Base-by-base conservation (phyloP, 192 early-diverging fungal species). In the Linnemannia exigua region DNA sequence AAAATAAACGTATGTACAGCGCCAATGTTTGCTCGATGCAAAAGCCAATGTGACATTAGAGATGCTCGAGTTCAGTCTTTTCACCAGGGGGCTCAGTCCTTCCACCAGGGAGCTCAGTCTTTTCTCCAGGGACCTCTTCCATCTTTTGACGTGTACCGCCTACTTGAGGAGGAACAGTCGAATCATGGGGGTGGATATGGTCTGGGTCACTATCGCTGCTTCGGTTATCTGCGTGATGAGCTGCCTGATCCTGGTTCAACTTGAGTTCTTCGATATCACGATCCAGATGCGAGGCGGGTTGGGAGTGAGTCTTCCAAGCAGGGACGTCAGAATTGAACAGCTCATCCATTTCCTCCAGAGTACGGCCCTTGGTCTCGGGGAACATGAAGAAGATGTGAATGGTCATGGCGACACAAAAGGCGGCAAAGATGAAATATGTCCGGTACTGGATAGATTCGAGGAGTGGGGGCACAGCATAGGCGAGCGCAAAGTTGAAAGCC, bases 291-390 rank as follows among this genome's bases (percentile, higher is more conserved):
- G 77, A 79, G 8, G 16, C 28, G 5, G 77, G 77, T 22, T 50
- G 46, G 6, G 79, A 16, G 22, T 35, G 76, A 8, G 88, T 81
- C 88, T 89, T 89, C 83, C 76, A 86, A 38, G 88, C 76, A 31
- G 82, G 74, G 33, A 82, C 50, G 61, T 81, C 80, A 36, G 88
- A 84, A 37, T 75, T 81, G 71, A 95, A 98, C n/a, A 98, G 78
- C 17, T 93, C 86, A 74, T 97, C 96, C 91, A 97, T 95, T 46
- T 96, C 93, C 80, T 98, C 97, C 67, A 98, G 91, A 44, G 95
- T 92, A 63, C 89, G 89, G 35, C 95, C 94, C 88, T 95, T 97
- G 80, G 97, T 98, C 88, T 97, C 96, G 33, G 95, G 95, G 74
- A 91, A 95, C 81, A 92, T 90, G 74, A 95, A 74, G 88, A 90